Percentiles rank a stretch among this genome's conserved stretches.
Evolutionary conservation across 2,329 filamentous ascomycete species (phyloP).

Genomic region (Drechmeria coniospora): DNA sequence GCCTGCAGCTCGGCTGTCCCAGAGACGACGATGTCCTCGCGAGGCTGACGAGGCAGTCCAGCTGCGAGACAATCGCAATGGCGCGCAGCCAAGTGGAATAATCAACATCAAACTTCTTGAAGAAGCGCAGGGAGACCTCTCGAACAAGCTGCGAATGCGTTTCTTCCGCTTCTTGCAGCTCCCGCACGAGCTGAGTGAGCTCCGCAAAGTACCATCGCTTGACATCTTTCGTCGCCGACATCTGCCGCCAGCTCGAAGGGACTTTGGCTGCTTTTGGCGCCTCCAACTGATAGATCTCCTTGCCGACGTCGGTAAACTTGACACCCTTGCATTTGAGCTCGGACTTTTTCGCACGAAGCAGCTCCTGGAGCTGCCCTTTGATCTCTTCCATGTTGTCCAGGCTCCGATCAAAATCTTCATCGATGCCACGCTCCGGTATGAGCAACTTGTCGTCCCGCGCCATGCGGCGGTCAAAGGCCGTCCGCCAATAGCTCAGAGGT

Average conservation of each 20-base stretch:
- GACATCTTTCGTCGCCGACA: conserved; percentile 81
- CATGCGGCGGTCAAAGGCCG: conserved; percentile 71
- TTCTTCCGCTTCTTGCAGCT: conserved; percentile 87
- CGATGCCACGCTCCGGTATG: conserved; percentile 73
- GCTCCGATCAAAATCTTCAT: conserved; percentile 82
- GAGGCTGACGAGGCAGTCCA: conserved; percentile 88
- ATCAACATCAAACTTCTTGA: conserved; percentile 72
- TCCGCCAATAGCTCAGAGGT: conserved; percentile 71
- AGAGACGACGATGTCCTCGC: conserved; percentile 75
- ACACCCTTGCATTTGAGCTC: conserved; percentile 61
- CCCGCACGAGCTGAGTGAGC: conserved; percentile 65
- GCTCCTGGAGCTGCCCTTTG: conserved; percentile 51
- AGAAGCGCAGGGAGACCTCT: conserved; percentile 72
- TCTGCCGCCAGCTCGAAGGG: conserved; percentile 81
- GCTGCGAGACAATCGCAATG: conserved; percentile 78
- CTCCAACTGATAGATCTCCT: conserved; percentile 94
- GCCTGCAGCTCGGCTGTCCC: conserved; percentile 77
- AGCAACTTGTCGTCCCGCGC: conserved; percentile 69
- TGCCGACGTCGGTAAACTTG: conserved; percentile 73
- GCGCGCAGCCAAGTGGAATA: conserved; percentile 76
- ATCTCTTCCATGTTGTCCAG: conserved; percentile 62
- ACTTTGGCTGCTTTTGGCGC: conserved; percentile 74
- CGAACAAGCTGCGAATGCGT: conserved; percentile 83
- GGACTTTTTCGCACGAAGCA: conserved; percentile 57
- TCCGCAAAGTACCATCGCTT: conserved; percentile 91